These are phyloP conservation scores for Amaranthus cruentus DNA, from an alignment of 148 eudicot genomes.

Conservation along the genomic window DNA sequence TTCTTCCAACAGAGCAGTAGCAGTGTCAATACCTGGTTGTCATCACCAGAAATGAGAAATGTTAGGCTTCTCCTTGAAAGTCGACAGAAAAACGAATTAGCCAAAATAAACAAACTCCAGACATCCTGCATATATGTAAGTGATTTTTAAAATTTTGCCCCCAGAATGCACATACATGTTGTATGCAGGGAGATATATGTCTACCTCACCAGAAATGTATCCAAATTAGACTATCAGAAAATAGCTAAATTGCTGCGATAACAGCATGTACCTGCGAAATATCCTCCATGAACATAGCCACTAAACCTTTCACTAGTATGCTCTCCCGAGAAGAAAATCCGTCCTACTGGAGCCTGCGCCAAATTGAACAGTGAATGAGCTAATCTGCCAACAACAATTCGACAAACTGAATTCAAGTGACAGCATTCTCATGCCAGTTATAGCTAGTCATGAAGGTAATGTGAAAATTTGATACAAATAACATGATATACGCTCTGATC, in stretches of 20 bases:
- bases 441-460: neutral
- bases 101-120: no score
- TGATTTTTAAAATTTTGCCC: no score
- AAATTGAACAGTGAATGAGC: neutral
- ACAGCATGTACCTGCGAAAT: constrained; percentile 57
- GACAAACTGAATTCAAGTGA: neutral
- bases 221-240: neutral
- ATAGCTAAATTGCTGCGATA: neutral
- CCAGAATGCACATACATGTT: no score
- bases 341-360: constrained; percentile 66
- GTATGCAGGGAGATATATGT: no score
- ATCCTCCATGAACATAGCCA: constrained; percentile 89
- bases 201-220: neutral
- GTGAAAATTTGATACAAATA: neutral
- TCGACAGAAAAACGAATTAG: no score
- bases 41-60: constrained; percentile 7
- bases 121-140: no score
- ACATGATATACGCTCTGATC: neutral
- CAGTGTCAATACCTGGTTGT: constrained; percentile 65
- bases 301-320: constrained; percentile 84
- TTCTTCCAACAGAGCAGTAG: constrained; percentile 55
- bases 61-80: no score
- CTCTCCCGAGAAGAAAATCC: constrained; percentile 78
- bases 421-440: neutral
- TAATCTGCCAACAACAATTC: neutral